Evolutionary conservation across 2,329 filamentous ascomycete genomes (phyloP), one percentile per base, ranked within the genome.

Genomic region (Clarireedia homoeocarpa): DNA sequence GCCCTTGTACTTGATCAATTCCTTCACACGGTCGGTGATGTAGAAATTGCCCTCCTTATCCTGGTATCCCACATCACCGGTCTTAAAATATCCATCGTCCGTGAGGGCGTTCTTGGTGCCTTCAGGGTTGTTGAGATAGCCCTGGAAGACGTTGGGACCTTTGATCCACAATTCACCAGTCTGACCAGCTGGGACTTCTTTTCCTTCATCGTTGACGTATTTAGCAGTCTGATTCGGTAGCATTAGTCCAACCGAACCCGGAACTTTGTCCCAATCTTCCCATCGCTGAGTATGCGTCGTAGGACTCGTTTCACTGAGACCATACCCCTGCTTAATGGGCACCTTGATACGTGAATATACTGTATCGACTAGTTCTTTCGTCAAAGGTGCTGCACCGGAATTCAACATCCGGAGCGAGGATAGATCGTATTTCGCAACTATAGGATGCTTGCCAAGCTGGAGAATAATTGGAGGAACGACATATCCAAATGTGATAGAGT

Each of bases 321-420:
- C 92, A 67, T 96, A 97, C 17, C 89, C 91, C 72, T 97, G 92
- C 76, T 96, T 96, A 59, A 96, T 83, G 2, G 86, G 85, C 20
- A 95, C 77, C 51, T 83, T 83, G 57, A 94, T 81, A 6, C 91
- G 82, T 20, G 80, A 72, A 75, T 89, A 88, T 3, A 94, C 81
- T 7, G 83, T 80, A 55, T 90, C 82, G 1, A 92, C 87, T 2
- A 97, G 79, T 60, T 96, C 90, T 34, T 77, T 75, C 0, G 89
- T 92, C 42, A 96, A 75, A 0, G 92, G 92, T 0, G 92, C 91
- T 0, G 91, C 92, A 24, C 89, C 92, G 0, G 83, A 91, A 72
- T 91, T 94, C 76, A 96, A 77, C 81, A 91, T 91, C 47, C 88
- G 85, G 24, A 97, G 67, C 4, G 80, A 84, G 15, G 82, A 84